Evolutionary conservation across 1,284 basidiomycete genomes (phyloP).

Genomic region (Macrocystidia cucumis): DNA sequence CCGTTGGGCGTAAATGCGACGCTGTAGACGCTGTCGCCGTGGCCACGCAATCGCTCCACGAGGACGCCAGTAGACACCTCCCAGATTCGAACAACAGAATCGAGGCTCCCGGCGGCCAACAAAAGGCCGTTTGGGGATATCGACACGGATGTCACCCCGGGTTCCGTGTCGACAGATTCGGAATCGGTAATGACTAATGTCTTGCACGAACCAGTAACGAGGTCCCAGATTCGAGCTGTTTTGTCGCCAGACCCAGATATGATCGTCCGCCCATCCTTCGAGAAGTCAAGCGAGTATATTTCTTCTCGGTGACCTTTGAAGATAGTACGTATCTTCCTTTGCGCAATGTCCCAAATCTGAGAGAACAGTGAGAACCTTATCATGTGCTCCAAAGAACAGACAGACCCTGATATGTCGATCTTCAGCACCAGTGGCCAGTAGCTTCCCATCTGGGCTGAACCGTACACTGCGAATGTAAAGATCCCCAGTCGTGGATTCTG

Average conservation of each 20-base stretch:
- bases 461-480: conserved; percentile 81
- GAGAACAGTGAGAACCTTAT: conserved; percentile 2
- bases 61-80: conserved; percentile 68
- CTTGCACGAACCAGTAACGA: conserved; percentile 53
- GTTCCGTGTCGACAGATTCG: conserved; percentile 50
- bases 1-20: conserved; percentile 89
- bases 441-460: conserved; percentile 80
- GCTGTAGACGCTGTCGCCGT: conserved; percentile 81
- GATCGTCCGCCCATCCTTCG: conserved; percentile 72
- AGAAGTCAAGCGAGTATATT: conserved; percentile 89
- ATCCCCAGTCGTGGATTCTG: conserved; percentile 60
- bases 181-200: conserved; percentile 55
- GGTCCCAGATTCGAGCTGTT: conserved; percentile 87
- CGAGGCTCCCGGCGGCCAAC: conserved; percentile 80
- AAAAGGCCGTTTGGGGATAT: conserved; percentile 78
- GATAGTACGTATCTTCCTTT: conserved; percentile 62
- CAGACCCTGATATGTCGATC: conserved; percentile 81
- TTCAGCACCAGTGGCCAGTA: conserved; percentile 78
- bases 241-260: conserved; percentile 89
- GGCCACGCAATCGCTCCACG: conserved; percentile 72
- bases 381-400: no score
- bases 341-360: conserved; percentile 86
- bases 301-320: conserved; percentile 86
- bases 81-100: conserved; percentile 85
- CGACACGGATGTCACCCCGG: conserved; percentile 71